Evolutionary conservation across 2,329 filamentous ascomycete genomes (phyloP).

Genomic region (Nothophaeocryptopus gaeumannii): DNA sequence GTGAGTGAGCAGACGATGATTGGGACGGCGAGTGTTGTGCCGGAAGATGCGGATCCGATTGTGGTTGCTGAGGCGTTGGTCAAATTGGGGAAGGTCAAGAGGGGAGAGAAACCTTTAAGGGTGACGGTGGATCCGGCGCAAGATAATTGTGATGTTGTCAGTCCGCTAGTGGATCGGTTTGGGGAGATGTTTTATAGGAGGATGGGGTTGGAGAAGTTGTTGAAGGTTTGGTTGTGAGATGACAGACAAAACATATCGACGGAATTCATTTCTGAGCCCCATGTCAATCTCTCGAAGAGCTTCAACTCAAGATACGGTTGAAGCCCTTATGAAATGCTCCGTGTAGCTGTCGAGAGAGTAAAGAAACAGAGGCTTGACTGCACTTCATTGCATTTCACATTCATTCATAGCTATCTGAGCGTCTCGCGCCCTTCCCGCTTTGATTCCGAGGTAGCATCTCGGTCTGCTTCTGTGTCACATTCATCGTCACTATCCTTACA

Average conservation of each 20-base stretch:
- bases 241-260: too few species aligned
- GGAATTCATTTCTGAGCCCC: too few species aligned
- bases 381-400: background rate
- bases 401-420: conserved; percentile 16
- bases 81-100: background rate
- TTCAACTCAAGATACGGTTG: too few species aligned
- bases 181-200: conserved; percentile 8
- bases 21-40: conserved; percentile 8
- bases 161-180: conserved; percentile 5
- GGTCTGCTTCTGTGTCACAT: conserved; percentile 2
- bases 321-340: too few species aligned
- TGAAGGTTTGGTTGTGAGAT: conserved; percentile 5
- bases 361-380: too few species aligned
- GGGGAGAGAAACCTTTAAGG: conserved; percentile 15
- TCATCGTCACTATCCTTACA: conserved; percentile 14
- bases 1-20: conserved; percentile 10
- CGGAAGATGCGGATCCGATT: conserved; percentile 11
- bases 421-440: conserved; percentile 14
- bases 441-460: conserved; percentile 20
- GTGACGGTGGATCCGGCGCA: conserved; percentile 8
- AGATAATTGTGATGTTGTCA: conserved; percentile 7
- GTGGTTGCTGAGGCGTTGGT: conserved; percentile 14
- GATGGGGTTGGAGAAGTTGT: conserved; percentile 8
- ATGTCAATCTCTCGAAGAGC: too few species aligned
- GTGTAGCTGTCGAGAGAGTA: too few species aligned